Evolutionary conservation across 495 filamentous ascomycete genomes (phyloP).

Genomic region (Entonaema liquescens): DNA sequence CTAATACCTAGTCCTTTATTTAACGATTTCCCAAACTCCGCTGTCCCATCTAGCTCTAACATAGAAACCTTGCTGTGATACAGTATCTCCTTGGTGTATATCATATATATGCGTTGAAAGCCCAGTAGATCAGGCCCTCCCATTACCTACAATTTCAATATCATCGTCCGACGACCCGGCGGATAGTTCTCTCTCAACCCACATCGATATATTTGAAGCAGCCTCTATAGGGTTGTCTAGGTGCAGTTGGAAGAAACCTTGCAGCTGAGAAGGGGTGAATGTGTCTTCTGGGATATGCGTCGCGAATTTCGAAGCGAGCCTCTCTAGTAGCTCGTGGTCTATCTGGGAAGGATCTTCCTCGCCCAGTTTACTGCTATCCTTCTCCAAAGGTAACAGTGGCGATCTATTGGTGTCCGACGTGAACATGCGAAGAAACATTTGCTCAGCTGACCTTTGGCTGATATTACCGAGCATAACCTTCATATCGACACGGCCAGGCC

Average conservation of each 20-base stretch:
- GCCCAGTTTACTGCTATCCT: conserved; percentile 14
- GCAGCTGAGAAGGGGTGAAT: conserved; percentile 74
- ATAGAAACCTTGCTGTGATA: background rate
- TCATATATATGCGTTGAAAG: conserved; percentile 11
- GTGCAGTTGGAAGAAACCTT: conserved; percentile 67
- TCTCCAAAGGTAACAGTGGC: conserved; percentile 10
- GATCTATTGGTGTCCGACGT: conserved; percentile 33
- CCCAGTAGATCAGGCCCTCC: conserved; percentile 18
- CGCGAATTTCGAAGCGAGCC: conserved; percentile 61
- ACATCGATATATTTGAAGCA: conserved; percentile 52
- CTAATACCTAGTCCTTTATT: background rate
- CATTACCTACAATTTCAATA: conserved; percentile 45
- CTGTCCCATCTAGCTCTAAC: background rate
- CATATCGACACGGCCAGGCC: conserved; percentile 75
- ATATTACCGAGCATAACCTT: conserved; percentile 66
- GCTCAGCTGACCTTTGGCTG: conserved; percentile 51
- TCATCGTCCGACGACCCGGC: conserved; percentile 38
- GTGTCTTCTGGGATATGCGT: conserved; percentile 58
- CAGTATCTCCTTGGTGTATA: conserved; percentile 4
- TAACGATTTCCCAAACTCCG: conserved; percentile 10
- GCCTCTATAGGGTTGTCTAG: conserved; percentile 63
- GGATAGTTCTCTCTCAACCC: conserved; percentile 55
- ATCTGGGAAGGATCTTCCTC: conserved; percentile 22
- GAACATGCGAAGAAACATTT: conserved; percentile 63
- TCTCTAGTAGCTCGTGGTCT: conserved; percentile 46